These are phyloP conservation scores for Ganoderma multipileum DNA, from an alignment of 1,284 basidiomycete species.

Conservation along the genomic window DNA sequence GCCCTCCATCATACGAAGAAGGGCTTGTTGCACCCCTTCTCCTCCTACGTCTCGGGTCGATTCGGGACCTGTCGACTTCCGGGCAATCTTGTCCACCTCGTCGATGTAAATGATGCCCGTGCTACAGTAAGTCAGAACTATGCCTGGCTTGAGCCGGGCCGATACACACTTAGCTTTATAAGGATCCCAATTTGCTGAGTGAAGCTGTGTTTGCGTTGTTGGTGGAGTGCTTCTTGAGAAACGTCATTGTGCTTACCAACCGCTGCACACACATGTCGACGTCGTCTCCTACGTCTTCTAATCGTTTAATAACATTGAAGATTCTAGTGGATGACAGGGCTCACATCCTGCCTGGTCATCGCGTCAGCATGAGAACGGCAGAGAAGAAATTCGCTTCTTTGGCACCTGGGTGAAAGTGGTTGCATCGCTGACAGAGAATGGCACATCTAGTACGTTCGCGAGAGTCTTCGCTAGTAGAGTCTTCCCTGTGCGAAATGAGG, in stretches of 20 bases:
- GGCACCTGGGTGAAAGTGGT: slow-evolving; percentile 81
- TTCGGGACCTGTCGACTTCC: slow-evolving; percentile 68
- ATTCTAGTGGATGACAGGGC: slow-evolving; percentile 39
- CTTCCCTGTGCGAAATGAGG: slow-evolving; percentile 63
- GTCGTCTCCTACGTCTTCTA: slow-evolving; percentile 90
- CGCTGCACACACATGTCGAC: slow-evolving; percentile 90
- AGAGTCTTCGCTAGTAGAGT: slow-evolving; percentile 87
- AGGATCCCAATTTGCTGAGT: slow-evolving; percentile 90
- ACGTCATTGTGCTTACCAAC: slow-evolving; percentile 52
- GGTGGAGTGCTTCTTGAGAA: background rate
- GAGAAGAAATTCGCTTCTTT: slow-evolving; percentile 15
- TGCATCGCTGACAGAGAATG: slow-evolving; percentile 90
- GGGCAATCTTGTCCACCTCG: slow-evolving; percentile 93
- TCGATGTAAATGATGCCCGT: slow-evolving; percentile 96
- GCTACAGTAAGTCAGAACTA: slow-evolving; percentile 45
- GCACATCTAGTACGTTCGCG: slow-evolving; percentile 87
- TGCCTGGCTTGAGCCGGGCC: background rate
- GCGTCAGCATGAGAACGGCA: slow-evolving; percentile 1
- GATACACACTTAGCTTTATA: slow-evolving; percentile 67
- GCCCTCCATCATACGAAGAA: slow-evolving; percentile 94
- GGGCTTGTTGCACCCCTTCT: slow-evolving; percentile 94
- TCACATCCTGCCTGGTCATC: slow-evolving; percentile 74
- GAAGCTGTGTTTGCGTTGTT: slow-evolving; percentile 54
- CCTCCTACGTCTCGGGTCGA: slow-evolving; percentile 92
- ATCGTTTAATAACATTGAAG: background rate